Base-by-base conservation (phyloP, 1,139 yeast species). In the Yamadazyma conglobata region DNA sequence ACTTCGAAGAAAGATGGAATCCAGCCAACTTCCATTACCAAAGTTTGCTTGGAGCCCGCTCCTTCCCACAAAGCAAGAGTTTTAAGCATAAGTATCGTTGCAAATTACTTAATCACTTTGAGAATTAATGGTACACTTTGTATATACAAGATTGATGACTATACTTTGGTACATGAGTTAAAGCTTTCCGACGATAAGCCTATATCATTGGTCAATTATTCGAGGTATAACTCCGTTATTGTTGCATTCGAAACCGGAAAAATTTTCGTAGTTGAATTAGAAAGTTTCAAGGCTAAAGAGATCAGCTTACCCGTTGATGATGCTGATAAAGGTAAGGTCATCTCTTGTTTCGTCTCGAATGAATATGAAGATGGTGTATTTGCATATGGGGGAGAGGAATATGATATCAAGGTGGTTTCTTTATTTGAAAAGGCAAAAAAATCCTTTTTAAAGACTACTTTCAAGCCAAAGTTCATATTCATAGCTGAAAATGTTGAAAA, bases 381-480 rank as follows among this genome's bases (percentile, higher is more conserved):
- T 54, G 89, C 86, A 0, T 73, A 61, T 47, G 94, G 91, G 28
- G 94, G 93, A 25, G 76, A 81, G 50, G 88, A 83, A 43, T 75
- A 77, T 40, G 82, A 81, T 44, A 58, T 81, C 4, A 73, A 72
- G 37, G 55, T 83, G 13, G 54, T 77, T 2, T 55, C 64, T 30
- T 39, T 80, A 11, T 64, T 60, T 29, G 56, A 57, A 4, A 42
- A 42, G 15, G 32, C 38, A 9, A 19, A 28, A 11, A 48, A 43
- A 13, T 29, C 52, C 12, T 42, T 43, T 22, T 34, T 46, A 26
- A 36, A 33, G 12, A 40, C 44, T 10, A 34, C 36, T 6, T 48
- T 52, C 25, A 51, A 43, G 6, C 46, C 60, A 1, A 52, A 58
- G 24, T 49, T 58, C 10, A 39, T 80, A 2, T 54, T 78, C 60